Evolutionary conservation across 345 rosid genomes (phyloP).

Genomic region (Syzygium jambos): DNA sequence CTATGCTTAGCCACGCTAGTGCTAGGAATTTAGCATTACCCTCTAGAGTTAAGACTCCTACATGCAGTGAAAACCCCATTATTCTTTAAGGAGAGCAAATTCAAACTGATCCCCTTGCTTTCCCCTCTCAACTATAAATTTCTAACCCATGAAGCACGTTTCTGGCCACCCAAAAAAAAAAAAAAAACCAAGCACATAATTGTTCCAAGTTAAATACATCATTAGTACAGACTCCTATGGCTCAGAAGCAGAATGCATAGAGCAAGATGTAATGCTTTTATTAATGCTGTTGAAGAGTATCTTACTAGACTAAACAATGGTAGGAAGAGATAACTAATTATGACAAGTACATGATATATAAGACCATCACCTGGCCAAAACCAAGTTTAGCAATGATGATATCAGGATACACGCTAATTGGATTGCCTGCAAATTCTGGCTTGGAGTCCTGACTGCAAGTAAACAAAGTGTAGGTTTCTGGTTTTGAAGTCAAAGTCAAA

Average conservation of each 20-base stretch:
- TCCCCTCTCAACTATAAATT: neutral
- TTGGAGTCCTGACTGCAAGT: constrained; percentile 50
- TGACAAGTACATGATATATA: neutral
- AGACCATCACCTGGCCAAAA: constrained; percentile 58
- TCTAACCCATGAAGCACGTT: neutral
- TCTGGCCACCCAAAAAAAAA: neutral
- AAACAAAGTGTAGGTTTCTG: constrained; percentile 69
- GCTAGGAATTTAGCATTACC: neutral
- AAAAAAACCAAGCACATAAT: neutral
- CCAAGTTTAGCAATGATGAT: constrained; percentile 78
- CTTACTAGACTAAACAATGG: neutral
- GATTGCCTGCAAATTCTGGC: constrained; percentile 49
- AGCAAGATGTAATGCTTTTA: neutral
- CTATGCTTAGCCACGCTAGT: neutral
- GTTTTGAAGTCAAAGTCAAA: constrained; percentile 32
- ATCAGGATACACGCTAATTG: constrained; percentile 35
- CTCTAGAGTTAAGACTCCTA: neutral
- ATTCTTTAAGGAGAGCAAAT: neutral
- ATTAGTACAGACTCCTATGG: neutral
- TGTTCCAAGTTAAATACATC: neutral
- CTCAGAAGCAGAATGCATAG: neutral
- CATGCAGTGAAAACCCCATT: neutral
- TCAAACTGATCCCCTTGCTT: neutral
- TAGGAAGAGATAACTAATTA: neutral
- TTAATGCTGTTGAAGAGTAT: neutral